phyloP scores from a whole-genome alignment of 2,329 filamentous ascomycete species.

The Colletotrichum godetiae region DNA sequence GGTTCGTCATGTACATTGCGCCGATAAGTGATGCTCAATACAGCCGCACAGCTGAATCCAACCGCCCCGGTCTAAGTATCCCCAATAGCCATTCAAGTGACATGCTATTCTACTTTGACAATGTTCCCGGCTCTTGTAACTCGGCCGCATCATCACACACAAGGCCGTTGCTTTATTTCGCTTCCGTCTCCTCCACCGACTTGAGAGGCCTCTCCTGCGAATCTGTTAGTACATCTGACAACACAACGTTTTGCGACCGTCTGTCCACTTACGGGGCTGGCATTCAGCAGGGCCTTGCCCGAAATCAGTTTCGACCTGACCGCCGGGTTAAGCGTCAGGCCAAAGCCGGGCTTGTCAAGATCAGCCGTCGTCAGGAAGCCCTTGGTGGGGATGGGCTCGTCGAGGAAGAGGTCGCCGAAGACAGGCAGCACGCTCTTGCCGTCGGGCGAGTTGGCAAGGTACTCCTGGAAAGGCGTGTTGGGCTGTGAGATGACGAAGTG shows the following conservation, averaged over 20 bases:
- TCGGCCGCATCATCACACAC: slow-evolving; percentile 47
- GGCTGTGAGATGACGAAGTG: slow-evolving; percentile 95
- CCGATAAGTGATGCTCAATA: background rate
- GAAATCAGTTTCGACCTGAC: slow-evolving; percentile 79
- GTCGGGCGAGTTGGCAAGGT: slow-evolving; percentile 91
- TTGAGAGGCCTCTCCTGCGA: slow-evolving; percentile 25
- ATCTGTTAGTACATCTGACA: background rate
- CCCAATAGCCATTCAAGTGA: background rate
- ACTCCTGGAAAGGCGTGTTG: slow-evolving; percentile 96
- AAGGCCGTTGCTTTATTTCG: slow-evolving; percentile 38
- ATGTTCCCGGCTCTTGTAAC: slow-evolving; percentile 47
- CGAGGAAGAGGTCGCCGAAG: slow-evolving; percentile 89
- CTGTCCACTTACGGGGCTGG: slow-evolving; percentile 51
- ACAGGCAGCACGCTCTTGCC: slow-evolving; percentile 91
- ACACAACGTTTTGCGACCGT: background rate
- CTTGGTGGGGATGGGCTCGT: slow-evolving; percentile 88
- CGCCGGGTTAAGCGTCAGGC: slow-evolving; percentile 85
- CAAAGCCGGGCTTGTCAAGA: slow-evolving; percentile 91
- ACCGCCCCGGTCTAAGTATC: background rate
- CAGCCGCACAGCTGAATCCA: background rate
- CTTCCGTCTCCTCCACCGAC: slow-evolving; percentile 34
- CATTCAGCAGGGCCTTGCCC: slow-evolving; percentile 77
- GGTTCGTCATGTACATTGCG: background rate
- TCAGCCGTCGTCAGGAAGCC: slow-evolving; percentile 84
- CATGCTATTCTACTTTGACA: background rate